These are phyloP conservation scores for Gleditsia sinensis DNA, from an alignment of 306 rosid genomes.

Conservation along the genomic window DNA sequence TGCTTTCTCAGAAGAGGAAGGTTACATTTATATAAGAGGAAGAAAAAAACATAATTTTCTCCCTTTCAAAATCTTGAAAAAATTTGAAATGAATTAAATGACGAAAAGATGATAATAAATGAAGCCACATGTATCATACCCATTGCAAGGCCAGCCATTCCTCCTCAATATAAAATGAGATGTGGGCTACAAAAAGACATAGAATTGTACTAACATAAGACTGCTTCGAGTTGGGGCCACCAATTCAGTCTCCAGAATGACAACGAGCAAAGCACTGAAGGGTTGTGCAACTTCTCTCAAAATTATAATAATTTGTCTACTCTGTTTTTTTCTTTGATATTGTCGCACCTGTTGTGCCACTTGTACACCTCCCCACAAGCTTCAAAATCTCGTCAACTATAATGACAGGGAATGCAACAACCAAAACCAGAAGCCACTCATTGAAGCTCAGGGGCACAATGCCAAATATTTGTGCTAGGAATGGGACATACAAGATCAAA, in stretches of 20 bases:
- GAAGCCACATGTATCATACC: conserved; percentile 33
- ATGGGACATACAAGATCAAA: conserved; percentile 82
- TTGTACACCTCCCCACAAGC: conserved; percentile 52
- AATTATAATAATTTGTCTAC: conserved; percentile 39
- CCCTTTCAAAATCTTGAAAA: conserved; percentile 27
- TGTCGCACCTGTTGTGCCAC: conserved; percentile 36
- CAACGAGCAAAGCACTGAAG: conserved; percentile 24
- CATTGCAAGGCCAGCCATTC: conserved; percentile 40
- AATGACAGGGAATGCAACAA: conserved; percentile 56
- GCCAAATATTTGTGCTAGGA: conserved; percentile 76
- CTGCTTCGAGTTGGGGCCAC: conserved; percentile 28
- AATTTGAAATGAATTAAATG: conserved; percentile 32
- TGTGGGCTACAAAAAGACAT: conserved; percentile 46
- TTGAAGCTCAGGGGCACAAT: conserved; percentile 77
- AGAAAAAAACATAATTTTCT: conserved; percentile 34
- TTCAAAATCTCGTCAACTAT: conserved; percentile 61
- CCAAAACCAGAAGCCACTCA: conserved; percentile 60
- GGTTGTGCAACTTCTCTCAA: conserved; percentile 28
- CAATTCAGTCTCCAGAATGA: conserved; percentile 32
- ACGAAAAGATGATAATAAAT: conserved; percentile 28
- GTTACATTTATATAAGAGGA: background rate
- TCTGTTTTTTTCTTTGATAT: conserved; percentile 62
- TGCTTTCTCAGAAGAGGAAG: background rate
- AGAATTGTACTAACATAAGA: conserved; percentile 32
- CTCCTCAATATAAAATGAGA: conserved; percentile 46